phyloP scores from a whole-genome alignment of 192 early-diverging fungal genomes.

The Coemansia sp. region DNA sequence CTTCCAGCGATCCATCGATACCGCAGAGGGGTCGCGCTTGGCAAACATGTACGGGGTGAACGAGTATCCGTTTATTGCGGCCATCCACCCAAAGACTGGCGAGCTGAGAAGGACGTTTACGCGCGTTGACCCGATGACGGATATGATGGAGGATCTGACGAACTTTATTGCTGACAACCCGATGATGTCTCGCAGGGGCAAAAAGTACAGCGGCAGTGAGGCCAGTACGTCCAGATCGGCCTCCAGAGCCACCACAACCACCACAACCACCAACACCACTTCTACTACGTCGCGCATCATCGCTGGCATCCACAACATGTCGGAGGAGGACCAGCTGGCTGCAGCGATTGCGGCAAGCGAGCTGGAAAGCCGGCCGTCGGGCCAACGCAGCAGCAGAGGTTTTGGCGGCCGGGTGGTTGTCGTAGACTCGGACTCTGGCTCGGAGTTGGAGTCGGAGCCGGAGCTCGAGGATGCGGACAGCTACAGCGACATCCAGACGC shows the following conservation, averaged over 20 bases:
- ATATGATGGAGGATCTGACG: constrained; percentile 73
- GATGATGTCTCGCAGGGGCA: constrained; percentile 1
- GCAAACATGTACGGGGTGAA: constrained; percentile 71
- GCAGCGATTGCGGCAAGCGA: constrained; percentile 80
- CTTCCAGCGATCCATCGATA: constrained; percentile 70
- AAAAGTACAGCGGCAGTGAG: constrained; percentile 14
- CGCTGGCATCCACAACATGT: constrained; percentile 66
- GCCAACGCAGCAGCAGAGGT: background rate
- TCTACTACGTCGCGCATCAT: constrained; percentile 10
- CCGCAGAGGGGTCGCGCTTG: constrained; percentile 71
- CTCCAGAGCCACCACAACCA: constrained; percentile 5
- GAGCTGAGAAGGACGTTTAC: constrained; percentile 80
- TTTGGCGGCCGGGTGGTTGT: background rate
- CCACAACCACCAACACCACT: constrained; percentile 35
- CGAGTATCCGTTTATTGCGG: constrained; percentile 80
- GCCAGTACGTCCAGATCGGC: constrained; percentile 10
- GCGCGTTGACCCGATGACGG: constrained; percentile 56
- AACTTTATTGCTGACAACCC: constrained; percentile 55
- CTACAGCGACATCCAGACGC: constrained; percentile 47
- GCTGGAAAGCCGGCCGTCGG: constrained; percentile 19
- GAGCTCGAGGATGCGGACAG: constrained; percentile 31
- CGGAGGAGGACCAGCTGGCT: constrained; percentile 88
- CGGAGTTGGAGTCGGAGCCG: constrained; percentile 14
- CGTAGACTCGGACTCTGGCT: constrained; percentile 18
- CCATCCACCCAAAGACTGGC: constrained; percentile 87